phyloP scores from a whole-genome alignment of 1,284 basidiomycete species.

The Cutaneotrichosporon dermatis region DNA sequence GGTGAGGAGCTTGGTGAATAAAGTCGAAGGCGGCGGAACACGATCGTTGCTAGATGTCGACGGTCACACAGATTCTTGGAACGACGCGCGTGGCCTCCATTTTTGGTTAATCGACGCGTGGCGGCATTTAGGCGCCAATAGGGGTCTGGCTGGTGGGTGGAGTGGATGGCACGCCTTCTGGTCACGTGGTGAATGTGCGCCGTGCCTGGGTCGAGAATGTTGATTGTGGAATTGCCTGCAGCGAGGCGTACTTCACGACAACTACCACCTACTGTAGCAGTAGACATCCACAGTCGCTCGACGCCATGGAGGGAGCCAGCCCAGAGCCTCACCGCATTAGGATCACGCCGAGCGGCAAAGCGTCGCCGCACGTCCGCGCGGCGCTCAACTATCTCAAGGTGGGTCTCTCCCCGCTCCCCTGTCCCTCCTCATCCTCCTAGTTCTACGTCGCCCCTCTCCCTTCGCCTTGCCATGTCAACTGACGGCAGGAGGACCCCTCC shows the following conservation, averaged over 20 bases:
- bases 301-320: neutral
- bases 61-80: conserved; percentile 4
- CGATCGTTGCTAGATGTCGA: neutral
- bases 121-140: too few relatives aligned
- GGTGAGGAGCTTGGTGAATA: conserved; percentile 5
- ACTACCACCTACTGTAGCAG: too few relatives aligned
- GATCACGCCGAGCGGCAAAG: conserved; percentile 62
- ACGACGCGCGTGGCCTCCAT: neutral
- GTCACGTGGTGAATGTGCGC: too few relatives aligned
- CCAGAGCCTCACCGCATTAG: conserved; percentile 48
- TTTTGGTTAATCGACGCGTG: neutral
- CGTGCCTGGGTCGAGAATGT: neutral
- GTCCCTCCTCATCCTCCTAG: neutral
- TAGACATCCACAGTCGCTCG: neutral
- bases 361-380: conserved; percentile 58
- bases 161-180: too few relatives aligned
- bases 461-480: neutral
- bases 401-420: conserved; percentile 14
- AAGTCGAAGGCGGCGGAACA: conserved; percentile 14
- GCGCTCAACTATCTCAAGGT: conserved; percentile 63
- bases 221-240: neutral
- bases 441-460: too few relatives aligned
- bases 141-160: too few relatives aligned
- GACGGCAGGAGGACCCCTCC: conserved; percentile 56
- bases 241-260: neutral